Percentiles rank a stretch among this genome's conserved stretches.
Conservation (phyloP, 129 eudicot species). For the Dittrichia graveolens region DNA sequence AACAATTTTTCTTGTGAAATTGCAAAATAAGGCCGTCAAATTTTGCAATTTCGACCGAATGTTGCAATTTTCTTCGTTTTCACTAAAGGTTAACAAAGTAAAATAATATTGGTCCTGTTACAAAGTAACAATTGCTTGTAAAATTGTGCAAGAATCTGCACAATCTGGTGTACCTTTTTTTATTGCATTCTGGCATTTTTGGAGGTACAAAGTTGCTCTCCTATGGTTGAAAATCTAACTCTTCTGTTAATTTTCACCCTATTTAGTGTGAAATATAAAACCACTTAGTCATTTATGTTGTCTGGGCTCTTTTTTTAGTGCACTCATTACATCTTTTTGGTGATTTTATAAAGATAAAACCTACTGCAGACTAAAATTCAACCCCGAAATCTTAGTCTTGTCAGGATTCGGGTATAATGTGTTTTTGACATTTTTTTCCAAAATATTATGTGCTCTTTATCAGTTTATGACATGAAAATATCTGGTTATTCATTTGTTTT, state of each 20-base stretch:
- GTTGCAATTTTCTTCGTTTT: not conserved
- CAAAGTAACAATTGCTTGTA: constrained; percentile 4
- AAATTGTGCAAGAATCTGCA: not conserved
- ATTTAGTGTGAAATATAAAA: not conserved
- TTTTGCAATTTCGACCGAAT: not conserved
- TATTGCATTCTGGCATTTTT: too few relatives aligned
- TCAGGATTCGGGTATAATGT: not conserved
- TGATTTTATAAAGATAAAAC: constrained; percentile 6
- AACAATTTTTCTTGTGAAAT: not conserved
- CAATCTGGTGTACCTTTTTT: not conserved
- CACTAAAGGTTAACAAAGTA: not conserved
- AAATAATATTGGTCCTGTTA: not conserved
- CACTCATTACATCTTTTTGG: not conserved
- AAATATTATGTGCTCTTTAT: not conserved
- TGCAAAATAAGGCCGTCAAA: not conserved
- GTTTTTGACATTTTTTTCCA: not conserved
- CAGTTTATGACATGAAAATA: too few relatives aligned
- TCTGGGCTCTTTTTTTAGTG: not conserved
- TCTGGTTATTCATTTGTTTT: constrained; percentile 17
- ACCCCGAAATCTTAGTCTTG: not conserved
- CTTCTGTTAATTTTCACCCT: not conserved
- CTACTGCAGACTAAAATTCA: not conserved
- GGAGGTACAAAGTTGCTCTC: not conserved
- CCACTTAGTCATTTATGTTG: not conserved
- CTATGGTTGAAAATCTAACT: constrained; percentile 2